Evolutionary conservation across 768 basidiomycete species (phyloP), one percentile per base, ranked within the genome.

Genomic region (Steccherinum ochraceum): DNA sequence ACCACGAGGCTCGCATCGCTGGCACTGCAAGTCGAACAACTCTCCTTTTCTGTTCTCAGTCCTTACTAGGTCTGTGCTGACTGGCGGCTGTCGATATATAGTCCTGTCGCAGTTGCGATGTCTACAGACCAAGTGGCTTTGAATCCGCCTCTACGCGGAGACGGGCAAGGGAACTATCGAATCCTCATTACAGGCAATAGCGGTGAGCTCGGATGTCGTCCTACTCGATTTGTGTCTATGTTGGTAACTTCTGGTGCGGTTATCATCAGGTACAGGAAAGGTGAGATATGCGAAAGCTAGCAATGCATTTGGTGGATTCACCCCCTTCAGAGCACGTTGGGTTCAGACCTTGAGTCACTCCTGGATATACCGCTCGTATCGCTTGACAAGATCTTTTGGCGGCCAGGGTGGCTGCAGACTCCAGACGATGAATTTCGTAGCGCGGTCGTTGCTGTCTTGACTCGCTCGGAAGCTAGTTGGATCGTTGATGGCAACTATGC

Each of bases 111-210:
- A n/a, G n/a, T n/a, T n/a, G n/a, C n/a, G n/a, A n/a, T n/a, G n/a
- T n/a, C n/a, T n/a, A n/a, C n/a, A n/a, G n/a, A n/a, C n/a, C n/a
- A n/a, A n/a, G n/a, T n/a, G n/a, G n/a, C n/a, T n/a, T n/a, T n/a
- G n/a, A n/a, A n/a, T n/a, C 53, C 46, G 19, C 56, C 61, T 24
- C 53, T 63, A 13, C 51, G 25, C 19, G 77, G 80, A 20, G 75
- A 81, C 53, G 66, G 52, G 21, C 26, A 68, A n/a, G 78, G 80
- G 2, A 58, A 55, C 13, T 80, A 75, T 54, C 73, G 69, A 51
- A 64, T 83, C 43, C 67, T 71, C 42, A 49, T 82, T 7, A 59
- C 75, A 12, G 81, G 80, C 40, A 83, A 83, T 54, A 71, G 72
- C 54, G 79, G 79, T 78, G 65, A 41, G 73, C 51, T 43, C 27